A percentile compares a stretch with the other conserved stretches of the same genome.
Conservation (phyloP, 129 eudicot species). For the Deinandra increscens region DNA sequence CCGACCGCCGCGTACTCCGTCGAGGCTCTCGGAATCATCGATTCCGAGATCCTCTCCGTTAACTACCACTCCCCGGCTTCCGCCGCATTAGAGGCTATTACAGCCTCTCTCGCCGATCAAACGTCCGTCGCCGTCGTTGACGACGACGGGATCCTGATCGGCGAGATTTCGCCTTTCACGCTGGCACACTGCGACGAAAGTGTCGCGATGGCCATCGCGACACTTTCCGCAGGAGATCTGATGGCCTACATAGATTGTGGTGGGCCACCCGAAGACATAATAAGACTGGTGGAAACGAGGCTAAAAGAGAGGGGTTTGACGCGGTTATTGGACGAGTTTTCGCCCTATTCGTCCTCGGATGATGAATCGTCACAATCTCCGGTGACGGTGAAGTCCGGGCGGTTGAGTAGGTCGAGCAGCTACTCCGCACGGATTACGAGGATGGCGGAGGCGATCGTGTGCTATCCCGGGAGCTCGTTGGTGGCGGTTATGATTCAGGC, state of each 20-base stretch:
- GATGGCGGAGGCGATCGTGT: constrained; percentile 72
- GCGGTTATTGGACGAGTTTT: constrained; percentile 60
- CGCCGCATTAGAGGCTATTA: constrained; percentile 41
- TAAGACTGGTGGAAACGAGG: constrained; percentile 48
- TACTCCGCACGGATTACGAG: constrained; percentile 63
- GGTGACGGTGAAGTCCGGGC: constrained; percentile 29
- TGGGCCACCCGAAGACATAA: constrained; percentile 72
- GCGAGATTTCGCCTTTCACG: constrained; percentile 78
- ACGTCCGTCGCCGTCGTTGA: constrained; percentile 79
- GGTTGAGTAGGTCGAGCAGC: constrained; percentile 52
- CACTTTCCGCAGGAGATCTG: constrained; percentile 75
- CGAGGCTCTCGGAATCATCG: constrained; percentile 54
- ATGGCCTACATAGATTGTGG: constrained; percentile 84
- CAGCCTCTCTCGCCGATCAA: constrained; percentile 39
- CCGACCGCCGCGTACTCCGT: constrained; percentile 53
- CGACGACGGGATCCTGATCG: constrained; percentile 50
- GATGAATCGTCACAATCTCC: constrained; percentile 39
- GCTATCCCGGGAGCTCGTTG: constrained; percentile 70
- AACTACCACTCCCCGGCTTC: constrained; percentile 58
- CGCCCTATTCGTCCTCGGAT: constrained; percentile 32
- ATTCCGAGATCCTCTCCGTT: constrained; percentile 40
- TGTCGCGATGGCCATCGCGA: constrained; percentile 59
- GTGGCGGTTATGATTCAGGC: constrained; percentile 96
- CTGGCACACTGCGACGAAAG: constrained; percentile 65
- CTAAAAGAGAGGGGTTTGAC: constrained; percentile 52